Evolutionary conservation across 2,329 filamentous ascomycete genomes (phyloP).

Genomic region (Daldinia sp.): DNA sequence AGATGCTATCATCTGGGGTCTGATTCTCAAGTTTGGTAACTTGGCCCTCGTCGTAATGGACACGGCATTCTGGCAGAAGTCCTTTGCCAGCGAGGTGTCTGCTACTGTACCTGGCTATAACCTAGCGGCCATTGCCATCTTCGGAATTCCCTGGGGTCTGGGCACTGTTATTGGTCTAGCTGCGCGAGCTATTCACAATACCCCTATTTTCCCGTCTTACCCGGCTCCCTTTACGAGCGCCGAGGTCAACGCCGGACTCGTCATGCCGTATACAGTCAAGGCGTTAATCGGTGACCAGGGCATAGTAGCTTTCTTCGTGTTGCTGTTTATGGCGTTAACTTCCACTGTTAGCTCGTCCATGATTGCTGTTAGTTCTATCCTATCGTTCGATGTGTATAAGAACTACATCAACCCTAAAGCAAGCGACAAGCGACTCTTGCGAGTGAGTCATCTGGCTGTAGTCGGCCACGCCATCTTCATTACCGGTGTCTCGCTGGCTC

Average conservation of each 20-base stretch:
- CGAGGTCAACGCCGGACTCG: slow-evolving; percentile 59
- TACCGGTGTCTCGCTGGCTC: slow-evolving; percentile 59
- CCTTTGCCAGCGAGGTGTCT: slow-evolving; percentile 61
- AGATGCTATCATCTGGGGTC: slow-evolving; percentile 57
- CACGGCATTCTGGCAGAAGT: slow-evolving; percentile 66
- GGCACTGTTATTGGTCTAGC: slow-evolving; percentile 61
- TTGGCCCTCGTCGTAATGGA: slow-evolving; percentile 63
- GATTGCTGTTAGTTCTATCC: slow-evolving; percentile 64
- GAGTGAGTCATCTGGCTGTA: slow-evolving; percentile 61
- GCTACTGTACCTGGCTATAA: slow-evolving; percentile 62
- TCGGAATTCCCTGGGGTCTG: slow-evolving; percentile 61
- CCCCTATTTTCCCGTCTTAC: slow-evolving; percentile 59
- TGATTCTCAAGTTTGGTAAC: slow-evolving; percentile 63
- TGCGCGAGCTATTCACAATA: slow-evolving; percentile 59
- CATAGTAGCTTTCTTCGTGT: slow-evolving; percentile 59
- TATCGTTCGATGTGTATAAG: slow-evolving; percentile 63
- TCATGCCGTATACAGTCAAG: slow-evolving; percentile 61
- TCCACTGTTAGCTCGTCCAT: slow-evolving; percentile 63
- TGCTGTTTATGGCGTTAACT: slow-evolving; percentile 65
- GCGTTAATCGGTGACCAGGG: slow-evolving; percentile 59
- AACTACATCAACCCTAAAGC: slow-evolving; percentile 63
- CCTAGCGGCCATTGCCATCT: slow-evolving; percentile 58
- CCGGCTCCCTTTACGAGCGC: slow-evolving; percentile 55
- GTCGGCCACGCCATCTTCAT: slow-evolving; percentile 62
- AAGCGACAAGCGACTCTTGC: slow-evolving; percentile 56